Base-by-base conservation (phyloP, 2,329 filamentous ascomycete species). In the Penicillium sp. region DNA sequence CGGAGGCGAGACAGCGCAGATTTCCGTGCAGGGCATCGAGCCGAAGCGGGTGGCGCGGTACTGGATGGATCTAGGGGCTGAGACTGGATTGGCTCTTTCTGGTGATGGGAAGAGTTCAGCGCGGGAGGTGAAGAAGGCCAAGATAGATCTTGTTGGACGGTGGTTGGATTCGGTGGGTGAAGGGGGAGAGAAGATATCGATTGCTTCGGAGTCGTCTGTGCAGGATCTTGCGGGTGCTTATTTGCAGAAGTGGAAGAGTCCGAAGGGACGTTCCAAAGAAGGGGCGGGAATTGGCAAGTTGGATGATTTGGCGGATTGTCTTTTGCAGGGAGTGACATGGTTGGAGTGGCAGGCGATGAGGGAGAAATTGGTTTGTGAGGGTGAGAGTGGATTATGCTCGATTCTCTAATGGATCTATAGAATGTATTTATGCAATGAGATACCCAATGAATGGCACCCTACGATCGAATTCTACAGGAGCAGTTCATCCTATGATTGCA, bases 291-390 rank as follows among this genome's bases (percentile, higher is more conserved):
- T 62, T 22, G 59, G 54, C n/a, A 92, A 92, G 62, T 61, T 90
- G 36, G 86, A 93, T 61, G 86, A 93, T 66, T 64, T 93, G 33
- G 83, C 85, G 0, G 86, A 93, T 66, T 84, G 81, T 57, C 65
- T 92, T 16, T 59, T 92, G 37, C 86, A 93, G 60, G 86, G 80
- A 2, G 71, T 86, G 41, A 80, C 84, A 2, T 90, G 84, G 79
- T 62, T 86, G 25, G 72, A 79, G 43, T 93, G 86, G 86, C 77
- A 87, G 55, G 54, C 44, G 6, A 62, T 59, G 55, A 50, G 57
- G 28, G 50, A 56, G 26, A 41, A 49, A 10, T 35, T 67, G 32
- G 41, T 39, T 9, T 35, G 33, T 2, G 52, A 55, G 20, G 60
- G 58, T 0, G 2, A 49, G 1, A 23, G 35, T 22, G 53, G 38